phyloP scores from a whole-genome alignment of 768 basidiomycete genomes.

The Gymnopilus dilepis region DNA sequence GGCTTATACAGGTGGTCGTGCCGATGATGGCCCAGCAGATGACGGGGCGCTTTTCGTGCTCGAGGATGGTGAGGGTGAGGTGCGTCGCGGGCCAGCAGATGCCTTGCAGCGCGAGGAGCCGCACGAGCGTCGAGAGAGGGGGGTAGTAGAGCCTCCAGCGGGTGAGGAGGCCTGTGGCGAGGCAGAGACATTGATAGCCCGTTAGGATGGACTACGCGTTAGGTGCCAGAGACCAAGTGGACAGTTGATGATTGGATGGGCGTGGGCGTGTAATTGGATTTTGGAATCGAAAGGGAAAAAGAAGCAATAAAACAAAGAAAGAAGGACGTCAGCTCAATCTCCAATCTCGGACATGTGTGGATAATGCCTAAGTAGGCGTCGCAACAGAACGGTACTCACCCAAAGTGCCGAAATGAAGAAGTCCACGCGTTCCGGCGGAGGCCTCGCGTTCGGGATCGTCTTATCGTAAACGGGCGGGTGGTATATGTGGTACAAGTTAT shows the following conservation, averaged over 20 bases:
- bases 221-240: neutral
- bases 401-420: slow-evolving; percentile 73
- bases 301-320: neutral
- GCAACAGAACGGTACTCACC: slow-evolving; percentile 62
- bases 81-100: slow-evolving; percentile 98
- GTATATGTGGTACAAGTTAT: slow-evolving; percentile 62
- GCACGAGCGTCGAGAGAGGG: slow-evolving; percentile 85
- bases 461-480: slow-evolving; percentile 39
- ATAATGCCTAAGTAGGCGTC: neutral
- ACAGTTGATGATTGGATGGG: neutral
- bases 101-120: slow-evolving; percentile 89
- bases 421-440: slow-evolving; percentile 61
- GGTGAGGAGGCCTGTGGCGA: slow-evolving; percentile 87
- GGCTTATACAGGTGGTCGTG: slow-evolving; percentile 83
- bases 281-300: neutral
- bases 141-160: slow-evolving; percentile 94
- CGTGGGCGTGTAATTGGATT: too few species aligned
- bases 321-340: neutral
- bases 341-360: slow-evolving; percentile 1
- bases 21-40: slow-evolving; percentile 90
- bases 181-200: slow-evolving; percentile 84
- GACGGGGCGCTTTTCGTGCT: slow-evolving; percentile 73
- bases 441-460: slow-evolving; percentile 20
- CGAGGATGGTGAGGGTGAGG: slow-evolving; percentile 77
- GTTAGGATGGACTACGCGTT: slow-evolving; percentile 65